Evolutionary conservation across 805 yeast species (phyloP), one percentile per base, ranked within the genome.

Genomic region (Candida piceae): DNA sequence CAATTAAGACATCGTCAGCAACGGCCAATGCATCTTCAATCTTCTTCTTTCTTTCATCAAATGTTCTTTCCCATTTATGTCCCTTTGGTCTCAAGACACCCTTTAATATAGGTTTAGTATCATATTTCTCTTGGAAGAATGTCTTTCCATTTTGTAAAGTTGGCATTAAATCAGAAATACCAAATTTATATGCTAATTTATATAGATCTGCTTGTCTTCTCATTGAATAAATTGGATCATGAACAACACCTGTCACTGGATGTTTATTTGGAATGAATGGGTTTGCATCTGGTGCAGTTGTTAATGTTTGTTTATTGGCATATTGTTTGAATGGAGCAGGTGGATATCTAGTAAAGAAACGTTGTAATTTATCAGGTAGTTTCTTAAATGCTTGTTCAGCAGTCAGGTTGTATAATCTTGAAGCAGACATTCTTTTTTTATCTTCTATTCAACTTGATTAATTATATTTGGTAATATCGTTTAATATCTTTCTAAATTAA

Each of bases 241-340:
- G 94, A 65, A 80, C 76, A 49, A 64, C 69, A n/a, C 82, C 76
- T 16, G 94, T 86, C 16, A 82, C 74, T 16, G 94, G 87, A 58
- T 88, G 88, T 53, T 74, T 82, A 60, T 86, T 88, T 17, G 95
- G 81, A 38, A 86, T 60, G 60, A 89, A 89, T 36, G 97, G 97
- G 61, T 89, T 89, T 49, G 88, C 84, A 42, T 76, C 74, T 16
- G 74, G 70, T 33, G 87, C 89, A 33, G 63, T 65, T 16, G 84
- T 78, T 20, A 75, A 64, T 2, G 84, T 74, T 35, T 95, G 83
- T 44, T 69, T 71, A 3, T 69, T 62, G 5, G 85, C 67, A 58
- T 87, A 89, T 47, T 71, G 57, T 15, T 73, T 72, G 61, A 76
- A 78, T n/a, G 88, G 90, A 16, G 80, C 65, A 7, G 96, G 96